Conservation (phyloP, 164 flowering plant genomes). For the Aristolochia californica region DNA sequence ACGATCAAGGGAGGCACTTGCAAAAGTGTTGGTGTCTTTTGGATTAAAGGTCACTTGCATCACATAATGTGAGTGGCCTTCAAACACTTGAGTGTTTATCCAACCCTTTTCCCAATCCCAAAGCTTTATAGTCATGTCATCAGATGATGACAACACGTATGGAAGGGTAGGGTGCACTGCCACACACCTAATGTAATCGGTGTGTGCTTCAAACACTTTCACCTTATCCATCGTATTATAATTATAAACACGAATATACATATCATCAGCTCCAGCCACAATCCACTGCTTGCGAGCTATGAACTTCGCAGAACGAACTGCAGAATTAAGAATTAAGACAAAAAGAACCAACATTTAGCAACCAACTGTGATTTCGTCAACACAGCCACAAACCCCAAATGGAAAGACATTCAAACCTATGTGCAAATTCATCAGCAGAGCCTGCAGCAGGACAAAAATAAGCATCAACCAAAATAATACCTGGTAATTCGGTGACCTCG, state of each 20-base stretch:
- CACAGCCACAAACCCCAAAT: too few relatives aligned
- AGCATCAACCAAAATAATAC: constrained; percentile 17
- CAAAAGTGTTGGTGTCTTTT: constrained; percentile 90
- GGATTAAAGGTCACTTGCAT: constrained; percentile 98
- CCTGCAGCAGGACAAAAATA: background rate
- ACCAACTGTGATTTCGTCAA: too few relatives aligned
- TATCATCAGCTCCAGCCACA: constrained; percentile 96
- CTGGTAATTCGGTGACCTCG: constrained; percentile 93
- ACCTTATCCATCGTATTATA: constrained; percentile 93
- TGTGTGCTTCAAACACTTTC: constrained; percentile 88
- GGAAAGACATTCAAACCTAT: background rate
- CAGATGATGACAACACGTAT: constrained; percentile 83
- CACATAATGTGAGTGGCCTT: constrained; percentile 95
- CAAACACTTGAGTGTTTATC: constrained; percentile 80
- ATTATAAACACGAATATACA: constrained; percentile 91
- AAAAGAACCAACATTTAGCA: background rate
- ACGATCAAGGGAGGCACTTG: constrained; percentile 97
- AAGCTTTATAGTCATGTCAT: constrained; percentile 89
- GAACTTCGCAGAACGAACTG: constrained; percentile 93
- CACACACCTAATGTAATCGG: constrained; percentile 82
- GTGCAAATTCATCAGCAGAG: too few relatives aligned
- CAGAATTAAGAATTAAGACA: constrained; percentile 10
- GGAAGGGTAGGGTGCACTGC: constrained; percentile 91
- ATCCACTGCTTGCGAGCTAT: constrained; percentile 91
- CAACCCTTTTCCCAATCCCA: constrained; percentile 99